Evolutionary conservation across 106 monocot genomes (phyloP), one percentile per base, ranked within the genome.

Genomic region (Acorus calamus): DNA sequence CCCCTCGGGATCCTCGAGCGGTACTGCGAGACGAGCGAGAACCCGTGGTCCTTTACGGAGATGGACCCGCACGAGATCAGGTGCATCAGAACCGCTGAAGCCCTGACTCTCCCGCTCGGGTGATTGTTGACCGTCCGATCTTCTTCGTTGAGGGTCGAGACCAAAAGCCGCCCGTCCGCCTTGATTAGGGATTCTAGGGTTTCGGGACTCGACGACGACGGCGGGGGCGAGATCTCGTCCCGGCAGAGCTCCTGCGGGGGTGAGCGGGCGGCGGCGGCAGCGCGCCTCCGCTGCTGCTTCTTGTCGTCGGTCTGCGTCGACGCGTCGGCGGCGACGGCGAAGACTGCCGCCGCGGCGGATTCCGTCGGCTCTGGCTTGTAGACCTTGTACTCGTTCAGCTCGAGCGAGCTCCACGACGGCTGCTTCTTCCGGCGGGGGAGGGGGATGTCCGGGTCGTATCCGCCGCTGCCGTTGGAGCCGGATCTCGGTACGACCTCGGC

Each of bases 211-310:
- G 89, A 84, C 2, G 83, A 81, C 9, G 94, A 93, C 51, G 78
- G 78, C 11, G 93, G 93, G 1, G 93, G 89, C 6, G 93, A 89
- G 53, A 86, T 83, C 64, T 86, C 93, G 6, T 86, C 83, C 5
- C 81, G 64, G 45, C 73, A 61, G 7, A 87, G 69, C 71, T 85
- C 83, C 47, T 75, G 62, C 8, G 75, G 50, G 28, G 28, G 28
- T 64, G 64, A 60, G 28, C 69, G 55, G 61, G 49, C 10, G 42
- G 2, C 61, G 53, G 3, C 4, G 14, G 8, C 11, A 6, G 57
- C 44, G 3, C 79, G 63, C 50, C 73, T 66, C n/a, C 66, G 60
- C 48, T 46, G 73, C 49, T 68, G 55, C 61, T 28, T 28, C 28
- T 68, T 49, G 47, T 88, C 85, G 10, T 93, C 85, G 0, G 93